Percentiles rank a stretch among this genome's conserved stretches.
phyloP scores from a whole-genome alignment of 2,329 filamentous ascomycete species.

The Penicillium sp. region DNA sequence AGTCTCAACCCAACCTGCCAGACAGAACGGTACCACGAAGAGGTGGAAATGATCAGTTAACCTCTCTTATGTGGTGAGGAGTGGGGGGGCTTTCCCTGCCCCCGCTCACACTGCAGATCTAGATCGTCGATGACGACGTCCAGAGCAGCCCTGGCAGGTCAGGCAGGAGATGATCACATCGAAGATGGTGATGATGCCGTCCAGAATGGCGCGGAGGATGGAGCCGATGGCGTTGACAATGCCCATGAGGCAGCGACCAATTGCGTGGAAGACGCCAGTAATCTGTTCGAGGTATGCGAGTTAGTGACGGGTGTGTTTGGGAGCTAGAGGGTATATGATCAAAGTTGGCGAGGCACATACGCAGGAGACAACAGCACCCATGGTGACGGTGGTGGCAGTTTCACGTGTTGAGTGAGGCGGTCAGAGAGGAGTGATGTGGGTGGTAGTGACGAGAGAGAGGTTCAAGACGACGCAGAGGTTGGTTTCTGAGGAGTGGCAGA shows the following conservation, averaged over 20 bases:
- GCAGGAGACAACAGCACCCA: slow-evolving; percentile 80
- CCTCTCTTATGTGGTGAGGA: no score
- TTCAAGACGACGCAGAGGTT: slow-evolving; percentile 10
- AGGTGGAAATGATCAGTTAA: no score
- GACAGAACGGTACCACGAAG: no score
- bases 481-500: slow-evolving; percentile 10
- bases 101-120: slow-evolving; percentile 18
- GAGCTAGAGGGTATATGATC: background rate
- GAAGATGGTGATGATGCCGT: slow-evolving; percentile 59
- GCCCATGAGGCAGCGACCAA: slow-evolving; percentile 62
- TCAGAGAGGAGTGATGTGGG: no score
- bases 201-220: slow-evolving; percentile 62
- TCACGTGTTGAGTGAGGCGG: background rate
- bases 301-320: background rate
- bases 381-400: slow-evolving; percentile 39
- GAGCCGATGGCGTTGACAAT: slow-evolving; percentile 61
- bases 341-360: slow-evolving; percentile 49
- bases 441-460: no score
- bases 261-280: slow-evolving; percentile 53
- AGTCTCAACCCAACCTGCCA: no score
- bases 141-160: slow-evolving; percentile 40
- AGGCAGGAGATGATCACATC: slow-evolving; percentile 63
- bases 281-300: slow-evolving; percentile 41
- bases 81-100: background rate
- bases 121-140: slow-evolving; percentile 23